Percentiles rank a stretch among this genome's conserved stretches.
These are phyloP conservation scores for Fraxinus latifolia DNA, from an alignment of 305 asterid species.

Conservation along the genomic window DNA sequence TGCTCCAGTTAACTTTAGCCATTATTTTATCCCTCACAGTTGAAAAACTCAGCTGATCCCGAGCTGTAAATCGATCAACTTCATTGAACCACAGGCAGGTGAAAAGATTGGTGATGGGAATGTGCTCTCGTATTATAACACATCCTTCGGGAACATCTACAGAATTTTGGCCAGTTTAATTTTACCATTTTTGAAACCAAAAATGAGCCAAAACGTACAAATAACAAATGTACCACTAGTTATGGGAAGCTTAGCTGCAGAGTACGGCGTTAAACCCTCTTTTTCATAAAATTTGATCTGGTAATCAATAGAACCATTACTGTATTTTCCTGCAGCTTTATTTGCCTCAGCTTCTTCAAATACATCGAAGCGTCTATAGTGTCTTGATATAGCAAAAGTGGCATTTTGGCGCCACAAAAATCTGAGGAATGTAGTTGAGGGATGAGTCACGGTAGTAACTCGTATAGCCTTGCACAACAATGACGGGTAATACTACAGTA, in stretches of 20 bases:
- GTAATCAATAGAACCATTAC: slow-evolving; percentile 67
- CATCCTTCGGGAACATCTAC: slow-evolving; percentile 99
- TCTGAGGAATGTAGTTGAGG: slow-evolving; percentile 38
- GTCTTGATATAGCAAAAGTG: slow-evolving; percentile 89
- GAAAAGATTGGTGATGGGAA: slow-evolving; percentile 82
- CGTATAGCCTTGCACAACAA: background rate
- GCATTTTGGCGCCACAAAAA: slow-evolving; percentile 94
- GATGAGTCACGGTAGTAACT: slow-evolving; percentile 1
- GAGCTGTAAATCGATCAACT: slow-evolving; percentile 90
- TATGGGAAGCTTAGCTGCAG: slow-evolving; percentile 83
- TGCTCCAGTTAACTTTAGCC: slow-evolving; percentile 65
- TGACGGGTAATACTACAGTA: slow-evolving; percentile 21
- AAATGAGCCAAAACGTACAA: slow-evolving; percentile 19
- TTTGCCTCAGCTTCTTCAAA: slow-evolving; percentile 97
- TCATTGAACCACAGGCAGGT: slow-evolving; percentile 97
- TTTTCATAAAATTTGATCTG: slow-evolving; percentile 75
- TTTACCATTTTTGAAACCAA: slow-evolving; percentile 18
- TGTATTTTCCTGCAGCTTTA: slow-evolving; percentile 86
- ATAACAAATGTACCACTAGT: slow-evolving; percentile 65
- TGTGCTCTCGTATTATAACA: slow-evolving; percentile 82
- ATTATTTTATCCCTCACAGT: slow-evolving; percentile 82
- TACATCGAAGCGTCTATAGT: slow-evolving; percentile 83
- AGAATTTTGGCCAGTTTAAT: slow-evolving; percentile 19
- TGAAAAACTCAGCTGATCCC: slow-evolving; percentile 96
- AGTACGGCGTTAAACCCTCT: slow-evolving; percentile 88